Evolutionary conservation across 495 filamentous ascomycete genomes (phyloP).

Genomic region (Aspergillus panamensis): DNA sequence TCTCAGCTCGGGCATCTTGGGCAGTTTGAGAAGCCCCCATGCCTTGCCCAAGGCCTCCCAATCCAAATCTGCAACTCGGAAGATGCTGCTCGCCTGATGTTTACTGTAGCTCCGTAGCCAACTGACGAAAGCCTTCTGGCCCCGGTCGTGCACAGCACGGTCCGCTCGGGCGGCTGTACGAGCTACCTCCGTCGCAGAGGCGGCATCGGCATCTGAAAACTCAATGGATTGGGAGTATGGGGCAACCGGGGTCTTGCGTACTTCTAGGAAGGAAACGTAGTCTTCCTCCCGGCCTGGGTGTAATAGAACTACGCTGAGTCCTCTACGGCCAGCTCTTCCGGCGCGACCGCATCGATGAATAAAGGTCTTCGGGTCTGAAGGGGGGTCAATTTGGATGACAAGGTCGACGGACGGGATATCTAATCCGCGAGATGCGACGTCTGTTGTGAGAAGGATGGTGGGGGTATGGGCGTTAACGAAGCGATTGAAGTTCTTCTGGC

Average conservation of each 20-base stretch:
- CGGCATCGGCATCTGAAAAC: constrained; percentile 55
- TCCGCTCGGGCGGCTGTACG: constrained; percentile 63
- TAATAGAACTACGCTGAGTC: constrained; percentile 80
- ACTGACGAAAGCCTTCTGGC: constrained; percentile 84
- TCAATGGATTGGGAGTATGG: constrained; percentile 52
- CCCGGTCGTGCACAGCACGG: constrained; percentile 82
- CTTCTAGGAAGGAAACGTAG: constrained; percentile 80
- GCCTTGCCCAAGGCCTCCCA: constrained; percentile 77
- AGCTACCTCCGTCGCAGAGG: constrained; percentile 49
- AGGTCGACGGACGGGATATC: constrained; percentile 95
- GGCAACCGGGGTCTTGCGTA: constrained; percentile 83
- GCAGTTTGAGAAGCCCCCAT: constrained; percentile 81
- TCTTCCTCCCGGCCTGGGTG: constrained; percentile 81
- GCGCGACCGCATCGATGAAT: constrained; percentile 93
- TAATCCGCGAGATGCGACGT: constrained; percentile 80
- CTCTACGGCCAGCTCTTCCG: constrained; percentile 80
- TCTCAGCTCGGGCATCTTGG: constrained; percentile 90
- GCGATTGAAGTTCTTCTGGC: constrained; percentile 73
- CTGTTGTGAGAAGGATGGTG: constrained; percentile 80
- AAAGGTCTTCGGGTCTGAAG: constrained; percentile 89
- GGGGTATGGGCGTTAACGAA: constrained; percentile 67
- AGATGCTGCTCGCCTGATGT: constrained; percentile 87
- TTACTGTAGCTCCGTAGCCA: constrained; percentile 90
- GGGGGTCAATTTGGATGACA: constrained; percentile 88
- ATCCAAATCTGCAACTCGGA: constrained; percentile 74